These are phyloP conservation scores for Hanseniaspora gamundiae DNA, from an alignment of 1,139 yeast species.

Conservation along the genomic window DNA sequence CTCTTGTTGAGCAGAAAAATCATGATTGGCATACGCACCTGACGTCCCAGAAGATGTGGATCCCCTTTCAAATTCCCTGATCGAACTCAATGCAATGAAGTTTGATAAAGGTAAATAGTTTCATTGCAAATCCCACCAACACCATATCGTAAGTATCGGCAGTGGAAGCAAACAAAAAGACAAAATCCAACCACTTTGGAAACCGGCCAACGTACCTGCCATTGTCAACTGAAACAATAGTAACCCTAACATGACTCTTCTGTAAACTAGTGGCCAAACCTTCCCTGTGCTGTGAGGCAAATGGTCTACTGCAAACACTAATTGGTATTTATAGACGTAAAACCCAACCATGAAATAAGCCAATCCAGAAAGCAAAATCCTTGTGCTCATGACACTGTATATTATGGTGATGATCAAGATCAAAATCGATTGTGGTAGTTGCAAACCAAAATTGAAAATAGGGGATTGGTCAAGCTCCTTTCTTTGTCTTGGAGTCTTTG, in stretches of 20 bases:
- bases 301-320: constrained; percentile 69
- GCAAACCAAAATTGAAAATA: constrained; percentile 67
- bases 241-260: constrained; percentile 61
- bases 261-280: constrained; percentile 73
- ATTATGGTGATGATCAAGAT: constrained; percentile 64
- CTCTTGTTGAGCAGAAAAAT: constrained; percentile 29
- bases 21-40: constrained; percentile 8
- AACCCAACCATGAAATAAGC: constrained; percentile 65
- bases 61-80: constrained; percentile 27
- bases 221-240: constrained; percentile 74
- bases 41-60: not conserved
- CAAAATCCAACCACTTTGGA: constrained; percentile 62
- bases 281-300: constrained; percentile 85
- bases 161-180: constrained; percentile 66
- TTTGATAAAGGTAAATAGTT: constrained; percentile 69
- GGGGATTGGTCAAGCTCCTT: constrained; percentile 67
- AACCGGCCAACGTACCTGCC: constrained; percentile 78
- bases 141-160: constrained; percentile 53
- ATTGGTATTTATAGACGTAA: constrained; percentile 69
- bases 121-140: constrained; percentile 71
- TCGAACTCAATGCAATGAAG: constrained; percentile 75
- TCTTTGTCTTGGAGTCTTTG: constrained; percentile 56
- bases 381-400: constrained; percentile 68
- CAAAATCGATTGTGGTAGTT: constrained; percentile 69
- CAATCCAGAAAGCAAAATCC: constrained; percentile 61